These are phyloP conservation scores for Phytopythium cucurbitacearum DNA, from an alignment of 352 stramenopile genomes.

Conservation along the genomic window DNA sequence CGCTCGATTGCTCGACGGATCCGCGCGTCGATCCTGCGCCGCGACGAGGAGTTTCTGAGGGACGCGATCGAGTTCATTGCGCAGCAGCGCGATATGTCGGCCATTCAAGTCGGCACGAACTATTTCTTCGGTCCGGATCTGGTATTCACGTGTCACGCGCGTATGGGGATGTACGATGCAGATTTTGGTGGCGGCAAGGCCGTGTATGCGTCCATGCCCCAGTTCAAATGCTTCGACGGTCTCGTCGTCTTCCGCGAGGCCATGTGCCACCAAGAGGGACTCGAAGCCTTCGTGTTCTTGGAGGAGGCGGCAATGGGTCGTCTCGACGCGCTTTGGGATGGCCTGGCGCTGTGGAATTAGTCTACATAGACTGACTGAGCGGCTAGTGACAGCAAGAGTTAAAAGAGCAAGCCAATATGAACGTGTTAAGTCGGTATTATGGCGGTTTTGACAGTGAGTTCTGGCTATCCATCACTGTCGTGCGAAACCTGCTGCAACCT, in stretches of 20 bases:
- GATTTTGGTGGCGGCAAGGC: slow-evolving; percentile 33
- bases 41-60: slow-evolving; percentile 32
- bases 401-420: not conserved
- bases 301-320: slow-evolving; percentile 29
- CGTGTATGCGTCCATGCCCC: slow-evolving; percentile 32
- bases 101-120: slow-evolving; percentile 32
- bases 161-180: slow-evolving; percentile 62
- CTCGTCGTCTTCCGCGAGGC: slow-evolving; percentile 47
- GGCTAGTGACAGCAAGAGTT: slow-evolving; percentile 7
- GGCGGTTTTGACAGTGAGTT: too few relatives aligned
- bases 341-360: slow-evolving; percentile 18
- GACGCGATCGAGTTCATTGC: slow-evolving; percentile 51
- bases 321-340: slow-evolving; percentile 24
- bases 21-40: slow-evolving; percentile 32
- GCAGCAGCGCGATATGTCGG: slow-evolving; percentile 20
- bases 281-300: slow-evolving; percentile 46
- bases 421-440: not conserved
- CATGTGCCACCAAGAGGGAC: slow-evolving; percentile 19
- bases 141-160: slow-evolving; percentile 55
- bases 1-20: slow-evolving; percentile 28
- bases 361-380: too few relatives aligned
- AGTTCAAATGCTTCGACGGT: slow-evolving; percentile 29
- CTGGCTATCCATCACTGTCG: too few relatives aligned
- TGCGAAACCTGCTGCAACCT: too few relatives aligned
- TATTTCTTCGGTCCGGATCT: slow-evolving; percentile 49